phyloP scores from a whole-genome alignment of 495 filamentous ascomycete genomes.

The Rhypophila decipiens region DNA sequence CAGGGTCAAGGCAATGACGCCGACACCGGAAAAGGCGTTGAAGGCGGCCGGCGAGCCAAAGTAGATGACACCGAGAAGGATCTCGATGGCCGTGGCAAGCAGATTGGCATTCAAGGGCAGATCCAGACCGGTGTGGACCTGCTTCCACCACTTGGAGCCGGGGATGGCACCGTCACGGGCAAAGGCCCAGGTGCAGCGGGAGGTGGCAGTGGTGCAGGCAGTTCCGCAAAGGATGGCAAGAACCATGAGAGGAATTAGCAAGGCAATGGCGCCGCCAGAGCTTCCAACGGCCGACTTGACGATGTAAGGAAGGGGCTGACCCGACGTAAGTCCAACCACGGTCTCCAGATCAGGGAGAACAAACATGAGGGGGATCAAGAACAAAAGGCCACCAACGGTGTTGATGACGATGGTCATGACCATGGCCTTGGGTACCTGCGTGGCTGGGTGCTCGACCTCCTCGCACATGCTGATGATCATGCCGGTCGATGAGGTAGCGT shows the following conservation, averaged over 20 bases:
- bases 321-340: slow-evolving; percentile 32
- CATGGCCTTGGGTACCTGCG: slow-evolving; percentile 47
- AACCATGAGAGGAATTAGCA: slow-evolving; percentile 44
- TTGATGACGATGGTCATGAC: slow-evolving; percentile 44
- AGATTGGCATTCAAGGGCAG: slow-evolving; percentile 48
- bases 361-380: slow-evolving; percentile 44
- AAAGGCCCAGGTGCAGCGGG: slow-evolving; percentile 55
- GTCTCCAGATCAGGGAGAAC: slow-evolving; percentile 40
- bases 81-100: slow-evolving; percentile 41
- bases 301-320: slow-evolving; percentile 41
- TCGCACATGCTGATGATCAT: slow-evolving; percentile 51
- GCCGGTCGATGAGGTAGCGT: slow-evolving; percentile 47
- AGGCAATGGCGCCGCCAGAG: slow-evolving; percentile 37
- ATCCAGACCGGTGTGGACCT: slow-evolving; percentile 39
- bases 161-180: slow-evolving; percentile 52
- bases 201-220: slow-evolving; percentile 55
- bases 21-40: slow-evolving; percentile 59
- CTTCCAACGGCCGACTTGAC: slow-evolving; percentile 40
- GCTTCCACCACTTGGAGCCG: slow-evolving; percentile 48
- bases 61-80: slow-evolving; percentile 44
- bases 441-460: slow-evolving; percentile 40
- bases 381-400: slow-evolving; percentile 41
- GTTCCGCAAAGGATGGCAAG: slow-evolving; percentile 53
- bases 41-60: slow-evolving; percentile 46
- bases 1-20: slow-evolving; percentile 52